Conservation (phyloP, 768 basidiomycete genomes). For the Naganishia kalamii region DNA sequence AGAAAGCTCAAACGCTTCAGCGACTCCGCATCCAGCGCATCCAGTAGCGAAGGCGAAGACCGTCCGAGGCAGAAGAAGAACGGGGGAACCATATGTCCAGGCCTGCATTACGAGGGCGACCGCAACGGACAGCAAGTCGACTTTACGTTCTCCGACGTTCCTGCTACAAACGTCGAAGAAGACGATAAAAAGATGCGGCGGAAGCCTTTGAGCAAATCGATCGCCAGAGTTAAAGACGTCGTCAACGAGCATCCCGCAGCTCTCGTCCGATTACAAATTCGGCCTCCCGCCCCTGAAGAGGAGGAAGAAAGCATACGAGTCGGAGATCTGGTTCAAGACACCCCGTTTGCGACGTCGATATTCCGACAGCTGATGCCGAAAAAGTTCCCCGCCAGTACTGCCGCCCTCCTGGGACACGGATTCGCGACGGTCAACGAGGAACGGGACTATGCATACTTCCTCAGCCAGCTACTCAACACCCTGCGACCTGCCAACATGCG, state of each 20-base stretch:
- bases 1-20: no score
- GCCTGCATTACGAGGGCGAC: no score
- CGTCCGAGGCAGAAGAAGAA: no score
- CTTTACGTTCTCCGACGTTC: background rate
- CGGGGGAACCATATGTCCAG: no score
- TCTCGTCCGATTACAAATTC: no score
- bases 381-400: background rate
- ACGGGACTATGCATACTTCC: background rate
- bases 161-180: background rate
- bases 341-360: background rate
- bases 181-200: background rate
- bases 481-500: background rate
- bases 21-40: no score
- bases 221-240: no score
- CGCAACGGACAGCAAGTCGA: no score
- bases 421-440: background rate
- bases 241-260: no score
- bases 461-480: background rate
- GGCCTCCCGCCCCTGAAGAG: no score
- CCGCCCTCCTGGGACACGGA: background rate
- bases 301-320: background rate
- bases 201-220: background rate
- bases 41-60: no score
- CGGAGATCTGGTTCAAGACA: background rate
- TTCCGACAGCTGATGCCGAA: conserved; percentile 6